phyloP scores from a whole-genome alignment of 805 yeast genomes.

The Saccharomycopsis synnaedendra region DNA sequence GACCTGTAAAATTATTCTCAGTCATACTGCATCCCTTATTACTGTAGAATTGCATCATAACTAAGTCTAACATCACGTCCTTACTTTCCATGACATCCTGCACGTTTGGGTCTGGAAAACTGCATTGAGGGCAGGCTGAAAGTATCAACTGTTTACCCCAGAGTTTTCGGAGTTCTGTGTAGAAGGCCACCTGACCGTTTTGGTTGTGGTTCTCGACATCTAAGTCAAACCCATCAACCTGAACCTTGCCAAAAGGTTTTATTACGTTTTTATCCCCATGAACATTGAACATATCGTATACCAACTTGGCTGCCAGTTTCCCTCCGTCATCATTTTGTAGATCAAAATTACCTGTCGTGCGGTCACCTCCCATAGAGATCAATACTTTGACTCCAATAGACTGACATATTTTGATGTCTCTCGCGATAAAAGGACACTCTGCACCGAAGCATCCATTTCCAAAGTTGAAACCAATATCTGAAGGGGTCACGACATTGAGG shows the following conservation, averaged over 20 bases:
- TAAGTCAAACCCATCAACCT: constrained; percentile 11
- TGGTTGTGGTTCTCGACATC: constrained; percentile 21
- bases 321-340: constrained; percentile 76
- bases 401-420: constrained; percentile 70
- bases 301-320: constrained; percentile 41
- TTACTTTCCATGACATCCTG: constrained; percentile 31
- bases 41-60: constrained; percentile 57
- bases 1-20: background rate
- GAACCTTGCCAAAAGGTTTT: constrained; percentile 8
- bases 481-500: constrained; percentile 30
- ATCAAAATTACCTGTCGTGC: constrained; percentile 65
- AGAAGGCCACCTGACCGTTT: constrained; percentile 42
- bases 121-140: constrained; percentile 61
- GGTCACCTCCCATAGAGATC: constrained; percentile 64
- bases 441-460: constrained; percentile 26
- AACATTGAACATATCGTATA: constrained; percentile 49
- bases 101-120: constrained; percentile 41
- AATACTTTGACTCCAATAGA: constrained; percentile 61
- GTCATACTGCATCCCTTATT: constrained; percentile 26
- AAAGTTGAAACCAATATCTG: constrained; percentile 26
- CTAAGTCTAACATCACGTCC: constrained; percentile 40
- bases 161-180: constrained; percentile 23
- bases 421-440: constrained; percentile 35
- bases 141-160: constrained; percentile 38
- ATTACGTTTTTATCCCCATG: constrained; percentile 27